Conservation (phyloP, 257 asterid species). For the Solanum chiquidenum region DNA sequence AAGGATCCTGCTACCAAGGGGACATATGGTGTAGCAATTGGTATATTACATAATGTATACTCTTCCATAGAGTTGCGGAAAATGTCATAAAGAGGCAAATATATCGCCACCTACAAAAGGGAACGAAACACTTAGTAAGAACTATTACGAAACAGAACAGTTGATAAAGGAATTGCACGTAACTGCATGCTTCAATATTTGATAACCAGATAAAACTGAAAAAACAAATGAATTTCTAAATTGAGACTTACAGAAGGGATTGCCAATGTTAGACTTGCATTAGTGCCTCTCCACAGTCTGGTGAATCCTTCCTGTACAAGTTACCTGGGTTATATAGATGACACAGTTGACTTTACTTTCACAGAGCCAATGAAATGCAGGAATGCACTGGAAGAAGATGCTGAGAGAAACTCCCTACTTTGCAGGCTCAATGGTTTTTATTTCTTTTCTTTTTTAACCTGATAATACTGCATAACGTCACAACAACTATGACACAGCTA, state of each 20-base stretch:
- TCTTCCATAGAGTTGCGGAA: conserved; percentile 63
- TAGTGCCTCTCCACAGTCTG: conserved; percentile 91
- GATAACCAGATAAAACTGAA: not conserved
- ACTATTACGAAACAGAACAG: not conserved
- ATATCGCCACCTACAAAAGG: conserved; percentile 68
- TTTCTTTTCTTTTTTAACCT: not conserved
- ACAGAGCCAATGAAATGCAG: not conserved
- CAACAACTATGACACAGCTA: not conserved
- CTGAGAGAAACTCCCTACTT: not conserved
- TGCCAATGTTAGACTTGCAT: conserved; percentile 86
- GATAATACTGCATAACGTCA: not conserved
- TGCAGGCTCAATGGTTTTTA: not conserved
- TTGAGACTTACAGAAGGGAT: conserved; percentile 68
- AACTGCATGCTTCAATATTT: not conserved
- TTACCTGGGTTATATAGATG: not conserved
- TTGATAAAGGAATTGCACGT: not conserved
- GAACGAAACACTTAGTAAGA: not conserved
- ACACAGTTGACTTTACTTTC: not conserved
- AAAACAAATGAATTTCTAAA: not conserved
- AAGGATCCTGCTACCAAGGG: conserved; percentile 82
- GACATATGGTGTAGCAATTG: conserved; percentile 47
- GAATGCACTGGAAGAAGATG: not conserved
- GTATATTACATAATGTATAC: conserved; percentile 34
- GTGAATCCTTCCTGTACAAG: conserved; percentile 70
- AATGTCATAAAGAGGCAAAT: conserved; percentile 86